Evolutionary conservation across 257 asterid species (phyloP).

Genomic region (Solanum ossicruentum): DNA sequence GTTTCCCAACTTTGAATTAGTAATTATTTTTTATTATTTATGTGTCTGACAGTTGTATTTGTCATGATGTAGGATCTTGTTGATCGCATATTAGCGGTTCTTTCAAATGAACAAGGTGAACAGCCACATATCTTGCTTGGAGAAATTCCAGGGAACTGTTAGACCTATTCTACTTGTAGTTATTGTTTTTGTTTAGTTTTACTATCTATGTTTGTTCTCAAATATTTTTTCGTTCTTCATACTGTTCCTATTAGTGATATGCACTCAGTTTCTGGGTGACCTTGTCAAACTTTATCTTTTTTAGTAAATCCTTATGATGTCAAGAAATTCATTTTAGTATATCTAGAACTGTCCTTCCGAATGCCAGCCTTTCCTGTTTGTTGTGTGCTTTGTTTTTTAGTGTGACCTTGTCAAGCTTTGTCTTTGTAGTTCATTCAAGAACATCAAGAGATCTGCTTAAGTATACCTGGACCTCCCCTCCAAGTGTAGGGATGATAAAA

Average conservation of each 20-base stretch:
- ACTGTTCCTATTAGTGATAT: background rate
- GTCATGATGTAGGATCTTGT: conserved; percentile 62
- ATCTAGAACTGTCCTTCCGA: background rate
- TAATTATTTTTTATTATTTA: background rate
- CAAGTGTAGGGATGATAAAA: background rate
- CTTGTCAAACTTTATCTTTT: background rate
- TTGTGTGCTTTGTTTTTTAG: background rate
- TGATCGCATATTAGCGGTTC: conserved; percentile 67
- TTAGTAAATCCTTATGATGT: background rate
- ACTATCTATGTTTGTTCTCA: background rate
- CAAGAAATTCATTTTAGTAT: background rate
- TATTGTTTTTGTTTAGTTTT: background rate
- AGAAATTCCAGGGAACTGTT: background rate
- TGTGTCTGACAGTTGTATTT: background rate
- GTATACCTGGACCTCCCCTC: background rate
- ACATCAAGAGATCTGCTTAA: background rate
- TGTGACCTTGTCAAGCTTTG: background rate
- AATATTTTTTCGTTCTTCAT: background rate
- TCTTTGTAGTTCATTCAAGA: background rate
- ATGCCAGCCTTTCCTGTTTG: background rate
- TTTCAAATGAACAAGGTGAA: conserved; percentile 77
- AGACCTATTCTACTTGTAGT: background rate
- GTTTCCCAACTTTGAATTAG: background rate
- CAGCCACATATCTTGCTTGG: background rate
- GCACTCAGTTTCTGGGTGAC: background rate